Evolutionary conservation across 768 basidiomycete species (phyloP).

Genomic region (Lactifluus hygrophoroides): DNA sequence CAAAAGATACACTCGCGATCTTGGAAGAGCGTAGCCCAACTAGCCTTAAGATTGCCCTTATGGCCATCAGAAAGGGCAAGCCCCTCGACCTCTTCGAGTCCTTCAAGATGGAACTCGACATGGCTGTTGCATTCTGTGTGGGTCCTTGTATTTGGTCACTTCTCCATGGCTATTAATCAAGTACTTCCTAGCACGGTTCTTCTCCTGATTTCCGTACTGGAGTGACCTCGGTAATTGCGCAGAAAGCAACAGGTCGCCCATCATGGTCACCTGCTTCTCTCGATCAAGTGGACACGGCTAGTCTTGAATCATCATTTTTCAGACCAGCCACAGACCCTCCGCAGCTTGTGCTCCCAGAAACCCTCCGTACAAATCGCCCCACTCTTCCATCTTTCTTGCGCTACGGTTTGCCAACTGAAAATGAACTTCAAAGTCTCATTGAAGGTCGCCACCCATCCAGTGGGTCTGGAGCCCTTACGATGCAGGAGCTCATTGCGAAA

Average conservation of each 20-base stretch:
- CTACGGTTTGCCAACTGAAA: constrained; percentile 69
- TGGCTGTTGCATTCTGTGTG: constrained; percentile 87
- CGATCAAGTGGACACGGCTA: constrained; percentile 45
- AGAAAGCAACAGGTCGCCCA: constrained; percentile 46
- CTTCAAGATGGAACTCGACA: constrained; percentile 77
- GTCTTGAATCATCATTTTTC: constrained; percentile 64
- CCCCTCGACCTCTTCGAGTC: constrained; percentile 52
- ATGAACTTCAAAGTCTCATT: constrained; percentile 59
- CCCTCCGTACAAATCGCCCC: constrained; percentile 21
- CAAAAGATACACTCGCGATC: constrained; percentile 51
- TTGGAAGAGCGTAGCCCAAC: constrained; percentile 79
- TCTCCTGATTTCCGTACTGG: constrained; percentile 81
- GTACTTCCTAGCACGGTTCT: constrained; percentile 48
- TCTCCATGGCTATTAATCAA: background rate
- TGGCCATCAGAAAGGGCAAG: constrained; percentile 67
- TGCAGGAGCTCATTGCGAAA: constrained; percentile 53
- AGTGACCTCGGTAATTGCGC: constrained; percentile 58
- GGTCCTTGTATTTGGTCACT: constrained; percentile 29
- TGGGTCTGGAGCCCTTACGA: constrained; percentile 50
- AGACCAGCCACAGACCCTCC: constrained; percentile 32
- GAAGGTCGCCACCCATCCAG: constrained; percentile 53
- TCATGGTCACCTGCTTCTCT: constrained; percentile 64
- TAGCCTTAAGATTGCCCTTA: constrained; percentile 82
- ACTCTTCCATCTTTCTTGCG: constrained; percentile 24
- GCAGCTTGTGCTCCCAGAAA: constrained; percentile 23